Evolutionary conservation across 805 yeast genomes (phyloP), one percentile per base, ranked within the genome.

Genomic region (Wickerhamiella slavikovae): DNA sequence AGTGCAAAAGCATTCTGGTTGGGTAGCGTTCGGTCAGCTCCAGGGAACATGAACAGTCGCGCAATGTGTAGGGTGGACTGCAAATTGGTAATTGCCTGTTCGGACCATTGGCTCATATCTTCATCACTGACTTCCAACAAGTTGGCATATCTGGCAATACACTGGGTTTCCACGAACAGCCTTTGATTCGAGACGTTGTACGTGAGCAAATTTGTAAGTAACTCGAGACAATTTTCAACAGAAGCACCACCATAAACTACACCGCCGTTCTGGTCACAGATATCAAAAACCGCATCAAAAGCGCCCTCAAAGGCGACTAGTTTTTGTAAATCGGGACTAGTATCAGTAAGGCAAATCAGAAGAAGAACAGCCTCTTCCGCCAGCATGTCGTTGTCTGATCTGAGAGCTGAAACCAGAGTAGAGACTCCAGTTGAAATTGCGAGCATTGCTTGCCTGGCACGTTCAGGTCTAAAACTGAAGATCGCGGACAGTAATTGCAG

Each of bases 251-350:
- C 80, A 7, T 93, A 95, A 30, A 82, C 63, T 11, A 80, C 62
- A 3, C 93, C 93, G 19, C 93, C 94, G 49, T 83, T 95, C 37
- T 70, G 76, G 11, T 68, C 71, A 15, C 85, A 70, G 10, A 89
- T 74, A n/a, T 57, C 60, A 43, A 85, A 83, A 9, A 82, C 52
- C 35, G 62, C 68, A 36, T 80, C 94, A 45, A 89, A 83, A 0
- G 91, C 74, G 40, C 79, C 83, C 47, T 89, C 95, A 46, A 89
- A 89, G 0, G 93, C 98, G 7, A 91, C 91, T 13, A 89, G 55
- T 44, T 82, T 83, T 48, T 89, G 98, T 19, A 85, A 71, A 48
- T 79, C 85, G 35, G 71, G 68, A 42, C 80, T 78, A 35, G 77
- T 74, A 40, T 72, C 71, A 9, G 71, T 91, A 3, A 89, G 60